Evolutionary conservation across 441 rosid species (phyloP).

Genomic region (Erodium moschatum): DNA sequence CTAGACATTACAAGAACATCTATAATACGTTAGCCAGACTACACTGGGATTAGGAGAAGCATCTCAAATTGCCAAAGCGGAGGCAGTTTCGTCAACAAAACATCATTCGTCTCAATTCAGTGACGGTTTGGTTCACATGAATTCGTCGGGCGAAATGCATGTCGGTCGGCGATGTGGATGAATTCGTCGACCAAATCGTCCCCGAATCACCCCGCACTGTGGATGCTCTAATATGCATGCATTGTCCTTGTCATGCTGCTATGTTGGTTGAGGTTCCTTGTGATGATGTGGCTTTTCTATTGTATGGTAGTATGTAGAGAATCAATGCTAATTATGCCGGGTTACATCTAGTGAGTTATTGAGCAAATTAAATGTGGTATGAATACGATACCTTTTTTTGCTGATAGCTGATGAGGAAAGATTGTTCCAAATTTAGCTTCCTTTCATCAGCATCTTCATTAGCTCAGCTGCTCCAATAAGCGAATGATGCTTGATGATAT

Average conservation of each 20-base stretch:
- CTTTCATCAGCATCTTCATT: not conserved
- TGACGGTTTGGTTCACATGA: too few relatives aligned
- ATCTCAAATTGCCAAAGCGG: too few relatives aligned
- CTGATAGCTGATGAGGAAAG: constrained; percentile 3
- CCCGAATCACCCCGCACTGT: too few relatives aligned
- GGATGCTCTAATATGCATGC: not conserved
- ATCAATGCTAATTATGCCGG: not conserved
- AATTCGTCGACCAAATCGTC: too few relatives aligned
- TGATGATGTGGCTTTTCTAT: not conserved
- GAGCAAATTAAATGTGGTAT: not conserved
- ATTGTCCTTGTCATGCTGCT: not conserved
- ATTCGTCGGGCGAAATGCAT: too few relatives aligned
- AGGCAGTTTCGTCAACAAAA: too few relatives aligned
- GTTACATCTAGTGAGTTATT: not conserved
- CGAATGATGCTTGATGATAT: not conserved
- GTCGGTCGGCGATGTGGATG: too few relatives aligned
- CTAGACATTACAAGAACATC: not conserved
- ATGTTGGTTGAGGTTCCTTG: not conserved
- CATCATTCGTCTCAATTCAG: too few relatives aligned
- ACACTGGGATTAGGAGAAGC: too few relatives aligned
- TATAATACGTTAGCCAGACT: too few relatives aligned
- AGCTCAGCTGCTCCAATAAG: not conserved
- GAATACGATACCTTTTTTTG: not conserved
- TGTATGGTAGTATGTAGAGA: not conserved
- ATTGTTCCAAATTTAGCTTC: not conserved